phyloP scores from a whole-genome alignment of 768 basidiomycete genomes.

The Leccinum truebloodii region DNA sequence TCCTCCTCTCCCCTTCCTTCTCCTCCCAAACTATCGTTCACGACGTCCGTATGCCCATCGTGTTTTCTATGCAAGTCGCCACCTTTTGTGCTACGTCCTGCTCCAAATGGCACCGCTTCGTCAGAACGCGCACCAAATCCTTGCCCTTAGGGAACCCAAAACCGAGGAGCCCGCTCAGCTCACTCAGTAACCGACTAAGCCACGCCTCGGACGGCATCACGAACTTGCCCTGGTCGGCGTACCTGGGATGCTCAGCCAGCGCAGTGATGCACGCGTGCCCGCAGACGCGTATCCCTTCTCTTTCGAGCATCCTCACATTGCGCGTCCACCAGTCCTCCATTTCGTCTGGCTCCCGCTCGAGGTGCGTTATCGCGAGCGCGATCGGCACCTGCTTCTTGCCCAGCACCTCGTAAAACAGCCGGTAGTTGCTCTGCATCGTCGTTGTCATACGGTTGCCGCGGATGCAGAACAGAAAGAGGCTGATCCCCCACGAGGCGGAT shows the following conservation, averaged over 20 bases:
- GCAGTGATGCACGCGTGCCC: conserved; percentile 34
- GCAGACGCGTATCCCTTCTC: conserved; percentile 18
- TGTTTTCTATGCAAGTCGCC: conserved; percentile 22
- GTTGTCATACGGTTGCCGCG: conserved; percentile 33
- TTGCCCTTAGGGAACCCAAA: conserved; percentile 20
- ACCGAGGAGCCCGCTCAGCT: conserved; percentile 18
- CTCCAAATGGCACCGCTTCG: conserved; percentile 27
- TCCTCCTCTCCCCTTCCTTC: no score
- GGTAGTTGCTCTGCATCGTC: conserved; percentile 33
- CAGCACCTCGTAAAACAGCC: conserved; percentile 41
- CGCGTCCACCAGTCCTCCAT: conserved; percentile 37
- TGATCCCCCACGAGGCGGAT: conserved; percentile 28
- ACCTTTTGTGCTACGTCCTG: conserved; percentile 26
- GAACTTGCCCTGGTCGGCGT: conserved; percentile 27
- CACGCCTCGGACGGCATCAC: conserved; percentile 25
- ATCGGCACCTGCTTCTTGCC: conserved; percentile 40
- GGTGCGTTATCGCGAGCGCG: conserved; percentile 40
- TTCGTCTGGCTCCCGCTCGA: conserved; percentile 30
- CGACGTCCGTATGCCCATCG: no score
- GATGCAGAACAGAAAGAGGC: conserved; percentile 35
- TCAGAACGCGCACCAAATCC: conserved; percentile 25
- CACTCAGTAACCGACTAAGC: conserved; percentile 21
- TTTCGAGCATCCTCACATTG: conserved; percentile 22
- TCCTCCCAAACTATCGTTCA: no score
- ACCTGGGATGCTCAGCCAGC: conserved; percentile 24